These are phyloP conservation scores for Globisporangium cystogenes DNA, from an alignment of 352 stramenopile genomes.

Conservation along the genomic window DNA sequence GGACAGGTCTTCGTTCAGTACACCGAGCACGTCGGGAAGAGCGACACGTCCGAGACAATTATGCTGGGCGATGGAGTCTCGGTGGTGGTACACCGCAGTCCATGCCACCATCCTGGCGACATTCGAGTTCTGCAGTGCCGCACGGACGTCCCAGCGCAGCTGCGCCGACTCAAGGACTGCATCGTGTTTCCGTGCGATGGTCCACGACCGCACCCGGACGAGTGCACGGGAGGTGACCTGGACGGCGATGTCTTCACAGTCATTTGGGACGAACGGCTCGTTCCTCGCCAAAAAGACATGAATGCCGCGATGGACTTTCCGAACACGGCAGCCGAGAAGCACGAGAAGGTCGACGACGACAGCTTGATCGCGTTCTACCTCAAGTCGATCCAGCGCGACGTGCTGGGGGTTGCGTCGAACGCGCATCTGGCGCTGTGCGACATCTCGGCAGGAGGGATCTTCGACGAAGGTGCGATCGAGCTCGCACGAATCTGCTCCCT, in stretches of 20 bases:
- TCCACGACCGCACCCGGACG: constrained; percentile 62
- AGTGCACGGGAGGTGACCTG: constrained; percentile 77
- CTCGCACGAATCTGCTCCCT: constrained; percentile 63
- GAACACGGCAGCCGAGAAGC: constrained; percentile 13
- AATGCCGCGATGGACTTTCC: constrained; percentile 44
- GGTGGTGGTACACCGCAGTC: constrained; percentile 68
- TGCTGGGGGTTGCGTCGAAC: constrained; percentile 74
- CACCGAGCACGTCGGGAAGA: constrained; percentile 32
- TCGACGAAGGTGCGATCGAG: constrained; percentile 39
- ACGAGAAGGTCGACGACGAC: constrained; percentile 31
- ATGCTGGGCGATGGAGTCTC: constrained; percentile 28
- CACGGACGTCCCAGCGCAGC: constrained; percentile 33
- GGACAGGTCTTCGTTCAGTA: constrained; percentile 80
- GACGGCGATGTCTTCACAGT: constrained; percentile 79
- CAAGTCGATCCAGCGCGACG: constrained; percentile 63
- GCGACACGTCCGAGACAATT: constrained; percentile 10
- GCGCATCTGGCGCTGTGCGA: constrained; percentile 70
- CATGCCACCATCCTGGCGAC: constrained; percentile 75
- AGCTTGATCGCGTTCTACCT: constrained; percentile 69
- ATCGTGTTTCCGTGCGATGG: constrained; percentile 76
- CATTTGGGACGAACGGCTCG: constrained; percentile 75
- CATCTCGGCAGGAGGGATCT: constrained; percentile 30
- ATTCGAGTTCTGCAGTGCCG: constrained; percentile 57
- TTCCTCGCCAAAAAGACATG: constrained; percentile 38
- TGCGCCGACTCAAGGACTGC: constrained; percentile 52